Evolutionary conservation across 495 filamentous ascomycete species (phyloP), one percentile per base, ranked within the genome.

Genomic region (Sporormia fimetaria): DNA sequence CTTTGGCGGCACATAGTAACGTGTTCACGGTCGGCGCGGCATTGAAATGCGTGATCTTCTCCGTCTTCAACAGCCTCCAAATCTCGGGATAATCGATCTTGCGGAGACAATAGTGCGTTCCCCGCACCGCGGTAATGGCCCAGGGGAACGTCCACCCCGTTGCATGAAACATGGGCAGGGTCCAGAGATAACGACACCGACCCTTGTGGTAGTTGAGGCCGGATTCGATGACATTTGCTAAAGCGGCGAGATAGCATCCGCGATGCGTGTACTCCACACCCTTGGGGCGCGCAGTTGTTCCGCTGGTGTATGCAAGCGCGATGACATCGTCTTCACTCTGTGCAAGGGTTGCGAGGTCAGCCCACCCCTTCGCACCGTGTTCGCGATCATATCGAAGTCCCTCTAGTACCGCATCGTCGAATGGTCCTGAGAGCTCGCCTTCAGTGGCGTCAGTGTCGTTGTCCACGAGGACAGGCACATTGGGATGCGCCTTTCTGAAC

Each of bases 11-110:
- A 60, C 90, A 95, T 6, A 98, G 74, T 1, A 96, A 64, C 0
- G 87, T 98, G 61, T 95, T 95, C 31, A 98, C 90, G 2, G 90
- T 98, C 10, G 90, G 90, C 4, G 90, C 90, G 4, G 90, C 90
- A 55, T 86, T 88, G 69, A 87, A 96, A 63, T 98, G 90, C 4
- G 86, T 96, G 40, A 96, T 78, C 9, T 70, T 63, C 55, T 94
- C 83, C 25, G 81, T 67, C 54, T 85, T 88, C 17, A 98, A 67
- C 6, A 96, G 59, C 25, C 68, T 65, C 90, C 90, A 98, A 42
- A 98, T 94, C 40, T 86, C 68, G 0, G 81, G 74, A 54, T 98
- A 98, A 62, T 95, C 87, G 41, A 98, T 82, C 65, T 92, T 95
- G 49, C 90, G 74, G 15, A 96, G 69, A 58, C 86, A 94, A 58